Evolutionary conservation across 768 basidiomycete genomes (phyloP).

Genomic region (Hemileccinum impolitum): DNA sequence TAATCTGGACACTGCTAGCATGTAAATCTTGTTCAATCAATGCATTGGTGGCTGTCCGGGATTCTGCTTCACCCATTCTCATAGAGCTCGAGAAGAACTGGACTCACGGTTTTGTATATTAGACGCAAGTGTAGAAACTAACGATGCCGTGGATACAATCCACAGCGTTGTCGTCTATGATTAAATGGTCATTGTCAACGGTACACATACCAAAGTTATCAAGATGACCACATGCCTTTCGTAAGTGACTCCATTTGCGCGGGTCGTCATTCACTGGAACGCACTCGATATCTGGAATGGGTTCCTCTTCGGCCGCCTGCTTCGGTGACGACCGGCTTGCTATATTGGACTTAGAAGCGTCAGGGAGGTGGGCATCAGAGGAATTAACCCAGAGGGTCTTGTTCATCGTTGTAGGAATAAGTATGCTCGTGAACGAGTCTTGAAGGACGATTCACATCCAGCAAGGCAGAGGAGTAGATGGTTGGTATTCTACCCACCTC

Average conservation of each 20-base stretch:
- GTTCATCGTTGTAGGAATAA: constrained; percentile 2
- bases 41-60: constrained; percentile 53
- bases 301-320: constrained; percentile 4
- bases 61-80: not conserved
- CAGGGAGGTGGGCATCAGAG: not conserved
- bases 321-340: constrained; percentile 2
- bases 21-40: constrained; percentile 57
- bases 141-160: constrained; percentile 25
- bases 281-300: constrained; percentile 33
- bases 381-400: not conserved
- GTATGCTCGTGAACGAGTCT: constrained; percentile 10
- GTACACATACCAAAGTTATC: not conserved
- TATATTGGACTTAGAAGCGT: not conserved
- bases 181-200: not conserved
- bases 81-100: not conserved
- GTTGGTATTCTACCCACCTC: constrained; percentile 4
- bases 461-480: not conserved
- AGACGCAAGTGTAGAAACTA: constrained; percentile 22
- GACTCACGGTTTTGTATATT: constrained; percentile 31
- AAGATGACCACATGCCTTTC: constrained; percentile 44
- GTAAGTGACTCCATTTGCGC: constrained; percentile 50
- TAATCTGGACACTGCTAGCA: constrained; percentile 59
- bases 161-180: constrained; percentile 24
- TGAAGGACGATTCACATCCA: not conserved
- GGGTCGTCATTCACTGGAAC: constrained; percentile 55